Evolutionary conservation across 2,329 filamentous ascomycete species (phyloP), one percentile per base, ranked within the genome.

Genomic region (Mariannaea elegans): DNA sequence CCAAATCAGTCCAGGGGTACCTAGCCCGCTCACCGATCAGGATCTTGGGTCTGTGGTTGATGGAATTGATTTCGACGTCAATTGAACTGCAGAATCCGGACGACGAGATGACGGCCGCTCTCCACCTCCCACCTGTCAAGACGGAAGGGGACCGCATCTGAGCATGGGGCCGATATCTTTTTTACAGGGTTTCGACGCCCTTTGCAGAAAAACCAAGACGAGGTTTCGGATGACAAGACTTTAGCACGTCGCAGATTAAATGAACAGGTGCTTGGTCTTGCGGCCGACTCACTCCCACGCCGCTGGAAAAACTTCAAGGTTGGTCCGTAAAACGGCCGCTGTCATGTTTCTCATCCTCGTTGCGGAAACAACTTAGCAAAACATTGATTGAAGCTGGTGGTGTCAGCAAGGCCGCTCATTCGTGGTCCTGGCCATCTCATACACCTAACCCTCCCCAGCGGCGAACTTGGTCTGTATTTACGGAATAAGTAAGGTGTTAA

Each of bases 1-100:
- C 61, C 46, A 50, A 49, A 42, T 39, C 47, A 31, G 38, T 49
- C 64, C 58, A 64, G 64, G 44, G 48, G 59, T 44, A 51, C 44
- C 46, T 56, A 64, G 57, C 67, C 64, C 67, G 66, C 66, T 50
- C 42, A 53, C 56, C 57, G 64, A 70, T 63, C 27, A 57, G 48
- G 56, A 63, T 59, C 67, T 61, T 61, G 67, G 52, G 36, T 9
- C 62, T 70, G 63, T 71, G 68, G 66, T 70, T 70, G 68, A 70
- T 68, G 68, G 68, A 70, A 69, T 62, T 65, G 54, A 48, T 47
- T 69, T 67, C 65, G 19, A 68, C 66, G 48, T 65, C 64, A 45
- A 51, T 56, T 24, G 24, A 42, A 48, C 47, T 32, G 45, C 49
- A 61, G 51, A 47, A 34, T 41, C 31, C 56, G 51, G 38, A 34